Base-by-base conservation (phyloP, 179 eudicot genomes). In the Pouteria campechiana region DNA sequence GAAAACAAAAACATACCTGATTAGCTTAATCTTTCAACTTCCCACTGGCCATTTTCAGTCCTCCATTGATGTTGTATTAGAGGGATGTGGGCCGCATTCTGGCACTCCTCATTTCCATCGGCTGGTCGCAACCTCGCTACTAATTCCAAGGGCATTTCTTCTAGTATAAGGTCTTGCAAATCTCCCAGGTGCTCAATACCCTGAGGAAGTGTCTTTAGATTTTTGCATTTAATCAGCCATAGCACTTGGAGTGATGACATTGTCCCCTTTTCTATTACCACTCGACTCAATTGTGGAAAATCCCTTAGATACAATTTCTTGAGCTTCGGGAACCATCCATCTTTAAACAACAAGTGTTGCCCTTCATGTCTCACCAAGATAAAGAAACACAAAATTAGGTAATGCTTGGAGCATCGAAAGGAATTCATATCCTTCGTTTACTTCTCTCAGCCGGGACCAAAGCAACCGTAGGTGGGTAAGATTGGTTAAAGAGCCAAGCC, bases 141-240 rank as follows among this genome's bases (percentile, higher is more conserved):
- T 14, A 53, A 25, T 44, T 56, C 61, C 36, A 32, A 45, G 9
- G 70, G 56, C 64, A 65, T 58, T 47, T 58, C 55, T 47, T 58
- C 58, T 54, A 57, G 23, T 15, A 50, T 48, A 17, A 57, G 30
- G 21, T 49, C 51, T 36, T 45, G 63, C 27, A 64, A 57, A 34
- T 44, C 52, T 43, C 34, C 29, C 19, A 64, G 52, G 31, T 57
- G 44, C 36, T 64, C 54, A 51, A 57, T 50, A 21, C 69, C 63
- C 29, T 56, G 54, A 13, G 63, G 63, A 42, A 58, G 33, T 3
- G 20, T 10, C 49, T 48, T 45, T 18, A 64, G 18, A 31, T 32
- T 49, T 16, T 5, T 24, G 28, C 69, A 64, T 23, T 20, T 45
- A 39, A 45, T 17, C 16, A 64, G 29, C 31, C 29, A 12, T 48